Base-by-base conservation (phyloP, 768 basidiomycete species). In the Coprinopsis cinerea region DNA sequence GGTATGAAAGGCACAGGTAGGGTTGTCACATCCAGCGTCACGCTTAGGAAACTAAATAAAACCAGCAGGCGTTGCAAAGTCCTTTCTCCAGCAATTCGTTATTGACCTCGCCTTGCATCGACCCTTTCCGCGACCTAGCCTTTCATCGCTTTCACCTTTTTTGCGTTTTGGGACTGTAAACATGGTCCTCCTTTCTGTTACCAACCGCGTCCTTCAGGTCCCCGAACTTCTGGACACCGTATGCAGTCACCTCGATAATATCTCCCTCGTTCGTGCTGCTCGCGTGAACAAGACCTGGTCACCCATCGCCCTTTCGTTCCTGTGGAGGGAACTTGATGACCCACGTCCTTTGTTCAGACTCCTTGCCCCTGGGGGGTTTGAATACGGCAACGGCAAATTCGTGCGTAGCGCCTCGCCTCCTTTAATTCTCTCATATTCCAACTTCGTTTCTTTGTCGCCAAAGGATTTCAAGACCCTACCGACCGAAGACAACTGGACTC, bases 181-280 rank as follows among this genome's bases (percentile, higher is more conserved):
- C 20, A 45, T 34, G n/a, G 52, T 54, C 17, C 61, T 66, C 37
- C 37, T 39, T 7, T 17, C 49, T 0, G 30, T 41, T 6, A 50
- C 27, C 26, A 4, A 27, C n/a, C 74, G 74, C 28, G 75, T 78
- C 4, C 59, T 83, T 1, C 64, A 59, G 24, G 80, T 82, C 18
- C 78, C 82, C 0, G 83, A 85, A 59, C 71, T 85, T 0, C 64
- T 83, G 20, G 73, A 79, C 45, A 72, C 79, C 60, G 65, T 85
- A 7, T 78, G 84, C 60, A 62, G 62, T 26, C 74, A 69, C 52
- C 55, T 81, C 20, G 76, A 77, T 52, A 56, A 56, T 6, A 26
- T 50, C 1, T 61, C 71, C 2, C 75, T 79, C 54, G 66, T 67
- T 1, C 51, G 50, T 1, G 81, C 76, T 44, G 81, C 77, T 2